A percentile compares a stretch with the other conserved stretches of the same genome.
Evolutionary conservation across 192 early-diverging fungal species (phyloP).

Genomic region (Phlyctochytrium bullatum): DNA sequence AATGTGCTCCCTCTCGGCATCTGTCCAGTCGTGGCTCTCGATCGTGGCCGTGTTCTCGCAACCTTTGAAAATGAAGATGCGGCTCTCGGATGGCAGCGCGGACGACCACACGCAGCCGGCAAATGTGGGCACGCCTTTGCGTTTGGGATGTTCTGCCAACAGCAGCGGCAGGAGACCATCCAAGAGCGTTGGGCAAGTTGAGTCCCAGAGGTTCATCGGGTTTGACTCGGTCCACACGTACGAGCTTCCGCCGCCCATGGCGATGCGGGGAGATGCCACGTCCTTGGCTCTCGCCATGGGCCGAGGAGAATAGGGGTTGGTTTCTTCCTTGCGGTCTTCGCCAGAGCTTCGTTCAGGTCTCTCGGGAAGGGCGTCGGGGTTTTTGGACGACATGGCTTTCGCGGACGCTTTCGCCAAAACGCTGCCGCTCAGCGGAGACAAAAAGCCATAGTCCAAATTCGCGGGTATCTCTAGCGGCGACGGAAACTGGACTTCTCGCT

Average conservation of each 20-base stretch:
- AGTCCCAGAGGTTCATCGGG: neutral
- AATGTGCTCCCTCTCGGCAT: neutral
- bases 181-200: neutral
- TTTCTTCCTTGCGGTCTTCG: no score
- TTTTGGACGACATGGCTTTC: no score
- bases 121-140: neutral
- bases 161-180: neutral
- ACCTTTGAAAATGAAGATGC: neutral
- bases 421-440: neutral
- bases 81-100: neutral
- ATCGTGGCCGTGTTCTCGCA: neutral
- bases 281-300: no score
- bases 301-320: no score
- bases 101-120: neutral
- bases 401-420: no score
- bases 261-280: no score
- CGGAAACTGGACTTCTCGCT: neutral
- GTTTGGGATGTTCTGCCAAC: neutral
- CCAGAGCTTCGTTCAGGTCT: no score
- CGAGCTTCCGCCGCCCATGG: neutral
- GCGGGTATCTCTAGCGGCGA: neutral
- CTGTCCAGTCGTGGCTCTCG: neutral
- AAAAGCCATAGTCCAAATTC: neutral
- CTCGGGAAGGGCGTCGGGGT: no score
- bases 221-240: neutral